These are phyloP conservation scores for Biscutella laevigata DNA, from an alignment of 441 rosid genomes.

Conservation along the genomic window DNA sequence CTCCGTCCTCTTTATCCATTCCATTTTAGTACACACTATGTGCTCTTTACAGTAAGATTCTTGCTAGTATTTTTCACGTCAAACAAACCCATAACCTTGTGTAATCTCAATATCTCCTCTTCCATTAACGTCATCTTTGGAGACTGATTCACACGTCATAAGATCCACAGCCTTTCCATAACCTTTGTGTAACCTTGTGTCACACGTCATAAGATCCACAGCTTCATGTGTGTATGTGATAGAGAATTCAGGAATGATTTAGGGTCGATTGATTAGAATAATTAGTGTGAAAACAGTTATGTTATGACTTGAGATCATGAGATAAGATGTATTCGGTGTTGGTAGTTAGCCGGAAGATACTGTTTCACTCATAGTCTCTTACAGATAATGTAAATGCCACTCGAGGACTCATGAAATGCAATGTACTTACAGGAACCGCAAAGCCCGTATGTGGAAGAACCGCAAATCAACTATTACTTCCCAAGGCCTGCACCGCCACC, in stretches of 20 bases:
- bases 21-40: neutral
- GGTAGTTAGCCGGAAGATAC: neutral
- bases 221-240: neutral
- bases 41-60: no score
- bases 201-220: neutral
- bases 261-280: neutral
- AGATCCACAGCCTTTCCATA: no score
- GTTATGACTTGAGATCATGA: neutral
- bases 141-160: no score
- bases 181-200: no score
- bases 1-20: neutral
- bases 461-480: conserved; percentile 38
- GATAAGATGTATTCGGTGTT: neutral
- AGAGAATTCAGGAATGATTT: neutral
- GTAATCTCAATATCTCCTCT: neutral
- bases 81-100: neutral
- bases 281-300: neutral
- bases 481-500: conserved; percentile 83
- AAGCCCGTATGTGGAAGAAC: conserved; percentile 87
- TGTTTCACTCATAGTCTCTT: neutral
- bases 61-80: conserved; percentile 3
- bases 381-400: neutral
- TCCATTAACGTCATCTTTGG: neutral
- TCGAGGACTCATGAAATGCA: neutral
- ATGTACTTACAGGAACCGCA: conserved; percentile 26